Percentiles rank a stretch among this genome's conserved stretches.
phyloP scores from a whole-genome alignment of 768 basidiomycete species.

The Zangia roseola region DNA sequence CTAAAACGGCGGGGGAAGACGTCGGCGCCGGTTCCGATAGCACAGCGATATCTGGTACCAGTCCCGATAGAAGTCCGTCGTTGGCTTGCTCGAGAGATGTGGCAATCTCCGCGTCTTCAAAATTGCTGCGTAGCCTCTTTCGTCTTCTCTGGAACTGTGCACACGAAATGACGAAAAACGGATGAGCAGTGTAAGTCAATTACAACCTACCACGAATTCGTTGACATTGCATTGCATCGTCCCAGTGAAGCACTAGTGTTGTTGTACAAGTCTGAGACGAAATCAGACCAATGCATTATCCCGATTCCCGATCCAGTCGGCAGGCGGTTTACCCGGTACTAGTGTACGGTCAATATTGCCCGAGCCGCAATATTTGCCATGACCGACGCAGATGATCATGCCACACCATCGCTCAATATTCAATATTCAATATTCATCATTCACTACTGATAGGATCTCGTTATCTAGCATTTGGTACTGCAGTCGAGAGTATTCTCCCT shows the following conservation, averaged over 20 bases:
- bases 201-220: constrained; percentile 28
- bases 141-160: constrained; percentile 28
- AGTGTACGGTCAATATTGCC: too few species aligned
- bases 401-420: too few species aligned
- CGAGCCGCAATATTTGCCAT: too few species aligned
- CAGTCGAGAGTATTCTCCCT: too few species aligned
- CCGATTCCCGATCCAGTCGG: too few species aligned
- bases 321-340: too few species aligned
- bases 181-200: not conserved
- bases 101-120: not conserved
- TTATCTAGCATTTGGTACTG: too few species aligned
- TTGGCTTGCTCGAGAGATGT: not conserved
- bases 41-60: constrained; percentile 20
- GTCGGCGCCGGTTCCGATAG: constrained; percentile 9
- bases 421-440: too few species aligned
- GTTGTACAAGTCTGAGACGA: too few species aligned
- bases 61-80: not conserved
- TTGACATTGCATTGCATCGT: constrained; percentile 10
- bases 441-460: too few species aligned
- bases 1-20: not conserved
- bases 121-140: constrained; percentile 16
- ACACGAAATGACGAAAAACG: not conserved
- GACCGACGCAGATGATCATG: too few species aligned
- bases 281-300: too few species aligned
- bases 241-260: not conserved